These are phyloP conservation scores for Candida jianshihensis DNA, from an alignment of 805 yeast genomes.

Conservation along the genomic window DNA sequence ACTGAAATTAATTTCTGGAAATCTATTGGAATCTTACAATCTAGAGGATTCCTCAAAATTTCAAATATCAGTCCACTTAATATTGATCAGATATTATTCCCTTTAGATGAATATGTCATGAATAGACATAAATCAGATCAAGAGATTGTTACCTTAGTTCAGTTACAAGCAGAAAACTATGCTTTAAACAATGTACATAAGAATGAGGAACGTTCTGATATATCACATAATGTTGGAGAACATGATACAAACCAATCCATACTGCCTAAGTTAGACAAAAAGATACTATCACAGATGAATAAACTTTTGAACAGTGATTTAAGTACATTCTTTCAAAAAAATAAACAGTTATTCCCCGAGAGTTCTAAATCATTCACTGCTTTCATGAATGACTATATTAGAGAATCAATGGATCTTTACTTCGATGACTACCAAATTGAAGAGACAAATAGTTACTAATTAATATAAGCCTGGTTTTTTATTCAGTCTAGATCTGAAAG, in stretches of 20 bases:
- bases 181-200: too few species aligned
- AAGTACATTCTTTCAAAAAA: slow-evolving; percentile 8
- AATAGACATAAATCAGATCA: slow-evolving; percentile 26
- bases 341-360: slow-evolving; percentile 9
- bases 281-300: slow-evolving; percentile 4
- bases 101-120: slow-evolving; percentile 27
- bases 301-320: slow-evolving; percentile 9
- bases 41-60: slow-evolving; percentile 5
- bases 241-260: neutral
- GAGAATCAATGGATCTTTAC: slow-evolving; percentile 11
- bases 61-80: slow-evolving; percentile 4
- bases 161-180: slow-evolving; percentile 5
- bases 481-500: too few species aligned
- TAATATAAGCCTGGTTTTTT: neutral
- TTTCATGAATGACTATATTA: slow-evolving; percentile 13
- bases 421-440: slow-evolving; percentile 1
- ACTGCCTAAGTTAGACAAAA: neutral
- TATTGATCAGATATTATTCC: slow-evolving; percentile 28
- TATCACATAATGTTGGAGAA: too few species aligned
- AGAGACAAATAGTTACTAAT: neutral
- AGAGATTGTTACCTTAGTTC: slow-evolving; percentile 24
- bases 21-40: slow-evolving; percentile 6
- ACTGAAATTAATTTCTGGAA: slow-evolving; percentile 2
- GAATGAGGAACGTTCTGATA: too few species aligned
- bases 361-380: slow-evolving; percentile 7